phyloP scores from a whole-genome alignment of 331 rosid genomes.

The Rhamnella rubrinervis region DNA sequence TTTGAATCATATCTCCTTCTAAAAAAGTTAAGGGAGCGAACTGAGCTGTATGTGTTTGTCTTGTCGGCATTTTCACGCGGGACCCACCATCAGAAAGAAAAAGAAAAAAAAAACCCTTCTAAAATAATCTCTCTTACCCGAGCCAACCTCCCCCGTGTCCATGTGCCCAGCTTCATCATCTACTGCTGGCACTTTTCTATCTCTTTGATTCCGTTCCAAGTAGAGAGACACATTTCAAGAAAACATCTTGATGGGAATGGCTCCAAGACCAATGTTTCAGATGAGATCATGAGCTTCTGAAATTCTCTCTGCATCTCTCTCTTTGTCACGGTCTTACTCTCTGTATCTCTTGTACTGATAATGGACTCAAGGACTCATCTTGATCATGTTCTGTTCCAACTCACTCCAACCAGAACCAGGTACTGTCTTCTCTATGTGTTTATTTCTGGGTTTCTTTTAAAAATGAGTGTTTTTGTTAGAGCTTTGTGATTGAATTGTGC shows the following conservation, averaged over 20 bases:
- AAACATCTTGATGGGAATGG: constrained; percentile 3
- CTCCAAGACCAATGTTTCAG: constrained; percentile 3
- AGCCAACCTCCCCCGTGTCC: constrained; percentile 51
- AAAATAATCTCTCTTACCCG: constrained; percentile 20
- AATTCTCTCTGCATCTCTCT: constrained; percentile 14
- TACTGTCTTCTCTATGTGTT: constrained; percentile 8
- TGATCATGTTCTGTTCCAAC: constrained; percentile 94
- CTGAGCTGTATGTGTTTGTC: neutral
- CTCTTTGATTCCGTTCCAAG: constrained; percentile 26
- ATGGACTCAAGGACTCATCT: constrained; percentile 80
- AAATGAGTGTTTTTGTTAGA: constrained; percentile 4
- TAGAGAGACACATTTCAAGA: constrained; percentile 22
- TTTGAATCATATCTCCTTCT: neutral
- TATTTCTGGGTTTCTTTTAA: neutral
- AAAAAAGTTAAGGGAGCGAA: neutral
- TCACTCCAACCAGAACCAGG: constrained; percentile 99
- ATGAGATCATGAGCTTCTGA: constrained; percentile 33
- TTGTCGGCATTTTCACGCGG: constrained; percentile 49
- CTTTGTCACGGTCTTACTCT: constrained; percentile 6
- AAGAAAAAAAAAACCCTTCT: constrained; percentile 14
- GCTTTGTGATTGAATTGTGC: neutral
- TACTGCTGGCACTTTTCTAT: constrained; percentile 42
- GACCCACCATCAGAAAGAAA: constrained; percentile 56
- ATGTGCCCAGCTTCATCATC: constrained; percentile 45
- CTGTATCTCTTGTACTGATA: constrained; percentile 9